Evolutionary conservation across 139 green algal genomes (phyloP).

Genomic region (Auxenochlorella pyrenoidosa): DNA sequence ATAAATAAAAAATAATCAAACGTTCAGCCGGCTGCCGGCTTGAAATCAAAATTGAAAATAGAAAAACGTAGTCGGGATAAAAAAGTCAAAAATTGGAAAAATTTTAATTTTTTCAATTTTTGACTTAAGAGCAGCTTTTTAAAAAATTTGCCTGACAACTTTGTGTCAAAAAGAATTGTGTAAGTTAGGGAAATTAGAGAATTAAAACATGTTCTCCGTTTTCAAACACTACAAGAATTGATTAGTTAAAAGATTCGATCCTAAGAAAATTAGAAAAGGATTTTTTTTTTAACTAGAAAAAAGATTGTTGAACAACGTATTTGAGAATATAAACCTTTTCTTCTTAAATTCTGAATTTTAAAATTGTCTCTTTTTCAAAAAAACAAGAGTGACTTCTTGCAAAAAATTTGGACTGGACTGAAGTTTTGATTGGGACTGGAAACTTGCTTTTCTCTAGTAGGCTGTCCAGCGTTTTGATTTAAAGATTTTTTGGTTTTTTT

Average conservation of each 20-base stretch:
- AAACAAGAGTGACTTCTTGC: too few relatives aligned
- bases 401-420: constrained; percentile 1
- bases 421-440: constrained; percentile 15
- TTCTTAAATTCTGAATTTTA: constrained; percentile 1
- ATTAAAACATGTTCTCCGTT: too few relatives aligned
- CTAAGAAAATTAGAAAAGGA: not conserved
- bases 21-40: too few relatives aligned
- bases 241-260: not conserved
- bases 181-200: too few relatives aligned
- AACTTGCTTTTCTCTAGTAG: constrained; percentile 33
- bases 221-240: too few relatives aligned
- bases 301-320: not conserved
- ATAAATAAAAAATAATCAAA: too few relatives aligned
- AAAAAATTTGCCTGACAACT: too few relatives aligned
- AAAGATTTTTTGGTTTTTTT: constrained; percentile 39
- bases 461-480: constrained; percentile 22
- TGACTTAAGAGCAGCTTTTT: too few relatives aligned
- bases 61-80: too few relatives aligned
- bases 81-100: constrained; percentile 86
- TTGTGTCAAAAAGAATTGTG: too few relatives aligned
- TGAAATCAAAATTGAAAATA: too few relatives aligned
- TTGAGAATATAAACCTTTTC: not conserved
- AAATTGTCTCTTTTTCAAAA: constrained; percentile 19
- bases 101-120: constrained; percentile 47
- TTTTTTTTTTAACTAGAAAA: not conserved